These are phyloP conservation scores for Populus nigra DNA, from an alignment of 345 rosid species.

Conservation along the genomic window DNA sequence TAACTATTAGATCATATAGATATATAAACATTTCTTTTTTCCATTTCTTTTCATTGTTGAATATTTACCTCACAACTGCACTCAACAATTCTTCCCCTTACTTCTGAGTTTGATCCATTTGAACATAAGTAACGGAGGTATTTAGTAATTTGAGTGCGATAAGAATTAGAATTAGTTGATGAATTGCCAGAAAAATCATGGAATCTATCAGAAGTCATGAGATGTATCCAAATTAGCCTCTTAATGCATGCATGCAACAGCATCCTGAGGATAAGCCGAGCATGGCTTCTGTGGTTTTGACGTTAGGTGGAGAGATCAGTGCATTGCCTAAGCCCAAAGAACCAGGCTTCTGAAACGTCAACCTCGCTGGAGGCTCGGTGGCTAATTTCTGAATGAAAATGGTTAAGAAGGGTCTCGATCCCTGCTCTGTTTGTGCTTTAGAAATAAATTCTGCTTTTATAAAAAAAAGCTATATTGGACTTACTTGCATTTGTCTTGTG, in stretches of 20 bases:
- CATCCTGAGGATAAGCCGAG: conserved; percentile 1
- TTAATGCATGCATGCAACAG: conserved; percentile 9
- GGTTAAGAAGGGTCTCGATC: no score
- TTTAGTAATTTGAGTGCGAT: no score
- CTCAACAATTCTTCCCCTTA: no score
- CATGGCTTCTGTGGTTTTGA: conserved; percentile 15
- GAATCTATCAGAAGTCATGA: neutral
- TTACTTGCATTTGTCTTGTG: no score
- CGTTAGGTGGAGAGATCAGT: conserved; percentile 10
- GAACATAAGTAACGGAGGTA: conserved; percentile 1
- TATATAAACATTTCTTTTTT: neutral
- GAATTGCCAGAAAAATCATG: neutral
- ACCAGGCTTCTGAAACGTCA: neutral
- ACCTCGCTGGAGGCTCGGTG: neutral
- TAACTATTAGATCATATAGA: no score
- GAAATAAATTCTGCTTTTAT: no score
- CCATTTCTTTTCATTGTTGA: no score
- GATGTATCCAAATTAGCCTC: conserved; percentile 9
- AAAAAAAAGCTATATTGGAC: no score
- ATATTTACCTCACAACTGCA: no score
- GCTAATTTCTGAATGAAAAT: no score
- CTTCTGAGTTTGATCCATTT: no score
- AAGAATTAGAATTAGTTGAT: conserved; percentile 2
- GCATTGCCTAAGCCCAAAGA: conserved; percentile 9
- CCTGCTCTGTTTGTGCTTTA: no score